Base-by-base conservation (phyloP, 345 rosid genomes). In the Brassica rapa region DNA sequence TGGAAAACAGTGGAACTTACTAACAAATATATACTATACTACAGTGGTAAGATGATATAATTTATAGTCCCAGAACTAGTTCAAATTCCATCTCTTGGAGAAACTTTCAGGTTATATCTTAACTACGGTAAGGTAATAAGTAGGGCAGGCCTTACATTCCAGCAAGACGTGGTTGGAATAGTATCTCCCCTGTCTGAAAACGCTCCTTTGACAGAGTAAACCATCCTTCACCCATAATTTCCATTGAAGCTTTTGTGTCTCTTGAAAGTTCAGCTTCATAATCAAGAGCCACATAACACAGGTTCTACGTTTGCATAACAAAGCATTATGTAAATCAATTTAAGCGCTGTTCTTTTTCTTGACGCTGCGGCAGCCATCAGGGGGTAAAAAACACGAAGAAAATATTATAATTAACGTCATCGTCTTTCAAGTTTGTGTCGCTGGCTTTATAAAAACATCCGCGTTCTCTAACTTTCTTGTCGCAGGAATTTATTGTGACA, bases 261-360 rank as follows among this genome's bases (percentile, higher is more conserved):
- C 82, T 90, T 23, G 69, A 64, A 68, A 87, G 83, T 85, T 94
- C 98, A 53, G 86, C 84, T 51, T 87, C 77, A 82, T 89, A 92
- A 83, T 94, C 98, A 74, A 83, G 72, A 49, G 98, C 97, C 81
- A 94, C 97, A 81, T 94, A 94, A 80, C 97, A 94, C 25, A 94
- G 90, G 23, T 88, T 85, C 98, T 94, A 86, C 63, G 71, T 51
- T 73, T 56, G 64, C 83, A 72, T 19, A 29, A 43, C 57, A 67
- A 82, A 72, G 57, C 55, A 74, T 74, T 51, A 62, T 23, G 16
- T 51, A n/a, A 49, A 62, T 37, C 49, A 55, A 15, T 14, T 60
- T n/a, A n/a, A n/a, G n/a, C n/a, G n/a, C n/a, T n/a, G n/a, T n/a
- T n/a, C n/a, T n/a, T n/a, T n/a, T n/a, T n/a, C n/a, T n/a, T n/a